These are phyloP conservation scores for Diaporthe helianthi DNA, from an alignment of 2,329 filamentous ascomycete species.

Conservation along the genomic window DNA sequence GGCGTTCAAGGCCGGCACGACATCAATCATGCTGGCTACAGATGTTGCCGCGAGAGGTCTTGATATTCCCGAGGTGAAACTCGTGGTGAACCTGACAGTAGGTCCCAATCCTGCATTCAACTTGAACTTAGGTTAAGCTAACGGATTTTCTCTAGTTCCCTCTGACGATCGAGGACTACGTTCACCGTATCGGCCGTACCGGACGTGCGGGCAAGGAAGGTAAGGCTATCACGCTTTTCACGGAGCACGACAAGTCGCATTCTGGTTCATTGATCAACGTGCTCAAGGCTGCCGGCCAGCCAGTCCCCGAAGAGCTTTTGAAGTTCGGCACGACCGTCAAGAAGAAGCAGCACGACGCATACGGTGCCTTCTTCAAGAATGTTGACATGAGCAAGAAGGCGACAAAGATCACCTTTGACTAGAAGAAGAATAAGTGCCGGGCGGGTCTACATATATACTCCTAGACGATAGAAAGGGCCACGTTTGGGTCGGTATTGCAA, in stretches of 20 bases:
- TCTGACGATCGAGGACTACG: slow-evolving; percentile 94
- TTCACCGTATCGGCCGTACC: slow-evolving; percentile 95
- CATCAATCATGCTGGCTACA: slow-evolving; percentile 88
- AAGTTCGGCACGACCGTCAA: slow-evolving; percentile 99
- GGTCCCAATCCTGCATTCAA: slow-evolving; percentile 38
- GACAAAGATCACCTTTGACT: slow-evolving; percentile 92
- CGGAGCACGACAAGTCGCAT: slow-evolving; percentile 90
- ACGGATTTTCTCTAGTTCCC: slow-evolving; percentile 68
- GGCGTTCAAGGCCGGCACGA: slow-evolving; percentile 86
- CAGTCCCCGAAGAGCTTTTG: slow-evolving; percentile 86
- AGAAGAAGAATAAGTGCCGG: slow-evolving; percentile 28
- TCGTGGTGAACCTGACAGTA: slow-evolving; percentile 90
- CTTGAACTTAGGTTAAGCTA: slow-evolving; percentile 4
- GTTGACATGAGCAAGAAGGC: slow-evolving; percentile 82
- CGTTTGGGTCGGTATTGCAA: background rate
- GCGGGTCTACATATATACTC: background rate
- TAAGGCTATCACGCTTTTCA: slow-evolving; percentile 91
- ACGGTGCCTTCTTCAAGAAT: slow-evolving; percentile 95
- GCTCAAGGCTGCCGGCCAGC: slow-evolving; percentile 86
- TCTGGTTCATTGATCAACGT: slow-evolving; percentile 94
- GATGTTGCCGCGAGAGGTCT: slow-evolving; percentile 94
- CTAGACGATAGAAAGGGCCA: background rate
- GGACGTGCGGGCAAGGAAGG: slow-evolving; percentile 91
- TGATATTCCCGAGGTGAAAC: slow-evolving; percentile 93
- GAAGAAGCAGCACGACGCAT: slow-evolving; percentile 96